These are phyloP conservation scores for Chaetomium fimeti DNA, from an alignment of 495 filamentous ascomycete genomes.

Conservation along the genomic window DNA sequence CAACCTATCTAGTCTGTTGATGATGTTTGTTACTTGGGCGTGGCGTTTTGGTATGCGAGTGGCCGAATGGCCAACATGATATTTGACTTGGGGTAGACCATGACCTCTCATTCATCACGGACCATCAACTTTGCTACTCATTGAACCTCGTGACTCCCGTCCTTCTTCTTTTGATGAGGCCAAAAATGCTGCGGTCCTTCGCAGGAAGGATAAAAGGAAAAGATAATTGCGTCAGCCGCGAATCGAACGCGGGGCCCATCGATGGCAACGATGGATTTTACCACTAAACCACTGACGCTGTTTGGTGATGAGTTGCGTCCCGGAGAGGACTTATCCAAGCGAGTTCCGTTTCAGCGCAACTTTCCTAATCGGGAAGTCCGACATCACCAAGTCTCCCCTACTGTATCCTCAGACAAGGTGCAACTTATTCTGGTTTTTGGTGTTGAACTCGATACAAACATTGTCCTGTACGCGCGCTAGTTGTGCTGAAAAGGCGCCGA, in stretches of 20 bases:
- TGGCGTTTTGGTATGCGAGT: background rate
- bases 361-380: background rate
- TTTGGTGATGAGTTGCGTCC: background rate
- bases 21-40: background rate
- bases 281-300: constrained; percentile 26
- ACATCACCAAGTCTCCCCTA: background rate
- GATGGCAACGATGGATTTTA: constrained; percentile 37
- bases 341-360: background rate
- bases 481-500: too few species aligned
- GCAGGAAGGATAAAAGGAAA: background rate
- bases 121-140: too few species aligned
- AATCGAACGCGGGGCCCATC: constrained; percentile 54
- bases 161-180: too few species aligned
- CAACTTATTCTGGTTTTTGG: too few species aligned
- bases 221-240: constrained; percentile 37
- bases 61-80: background rate
- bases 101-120: too few species aligned
- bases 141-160: too few species aligned
- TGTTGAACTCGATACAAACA: too few species aligned
- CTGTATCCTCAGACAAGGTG: too few species aligned
- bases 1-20: background rate
- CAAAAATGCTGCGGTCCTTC: too few species aligned
- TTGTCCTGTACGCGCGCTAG: too few species aligned
- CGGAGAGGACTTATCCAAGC: background rate
- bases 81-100: too few species aligned